Evolutionary conservation across 352 stramenopile species (phyloP).

Genomic region (Pythium grandisporangium): DNA sequence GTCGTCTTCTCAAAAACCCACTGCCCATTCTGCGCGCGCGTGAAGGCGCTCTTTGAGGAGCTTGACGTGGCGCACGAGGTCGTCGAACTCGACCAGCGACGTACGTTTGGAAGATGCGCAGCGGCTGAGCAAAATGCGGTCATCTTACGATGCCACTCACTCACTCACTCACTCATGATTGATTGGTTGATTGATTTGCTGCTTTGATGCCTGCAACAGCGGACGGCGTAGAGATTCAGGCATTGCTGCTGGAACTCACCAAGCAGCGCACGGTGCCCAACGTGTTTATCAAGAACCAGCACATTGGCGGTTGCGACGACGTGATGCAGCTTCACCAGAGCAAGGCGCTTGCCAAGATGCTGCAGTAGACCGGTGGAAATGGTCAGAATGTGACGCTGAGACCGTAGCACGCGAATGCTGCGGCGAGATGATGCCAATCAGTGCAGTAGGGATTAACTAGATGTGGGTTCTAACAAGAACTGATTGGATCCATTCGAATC

Average conservation of each 20-base stretch:
- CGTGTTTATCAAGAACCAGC: conserved; percentile 96
- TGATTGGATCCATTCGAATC: background rate
- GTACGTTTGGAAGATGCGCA: conserved; percentile 13
- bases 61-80: conserved; percentile 49
- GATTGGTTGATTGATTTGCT: background rate
- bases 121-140: too few relatives aligned
- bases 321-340: conserved; percentile 36
- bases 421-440: too few relatives aligned
- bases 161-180: too few relatives aligned
- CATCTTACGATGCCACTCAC: too few relatives aligned
- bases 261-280: conserved; percentile 96
- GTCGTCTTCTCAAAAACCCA: conserved; percentile 96
- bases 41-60: conserved; percentile 86
- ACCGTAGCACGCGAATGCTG: too few relatives aligned
- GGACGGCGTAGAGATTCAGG: conserved; percentile 89
- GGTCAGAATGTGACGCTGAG: background rate
- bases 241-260: conserved; percentile 84
- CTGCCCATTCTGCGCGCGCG: conserved; percentile 88
- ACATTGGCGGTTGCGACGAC: conserved; percentile 93
- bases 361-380: conserved; percentile 23
- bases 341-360: conserved; percentile 42
- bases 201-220: conserved; percentile 12
- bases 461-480: background rate
- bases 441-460: conserved; percentile 1
- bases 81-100: conserved; percentile 59